These are phyloP conservation scores for Larix kaempferi DNA, from an alignment of 75 land plant species.

Conservation along the genomic window DNA sequence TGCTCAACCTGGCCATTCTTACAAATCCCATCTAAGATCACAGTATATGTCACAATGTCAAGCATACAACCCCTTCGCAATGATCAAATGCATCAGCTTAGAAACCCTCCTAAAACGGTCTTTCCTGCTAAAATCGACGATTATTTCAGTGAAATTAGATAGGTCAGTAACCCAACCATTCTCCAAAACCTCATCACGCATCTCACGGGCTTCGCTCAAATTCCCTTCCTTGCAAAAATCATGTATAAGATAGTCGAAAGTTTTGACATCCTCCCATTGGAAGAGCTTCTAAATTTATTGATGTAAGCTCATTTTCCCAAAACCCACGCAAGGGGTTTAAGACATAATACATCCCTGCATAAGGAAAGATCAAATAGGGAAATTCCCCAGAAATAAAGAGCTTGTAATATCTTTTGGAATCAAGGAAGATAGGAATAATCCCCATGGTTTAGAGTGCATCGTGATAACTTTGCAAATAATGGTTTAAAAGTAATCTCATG, in stretches of 20 bases:
- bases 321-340: no score
- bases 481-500: no score
- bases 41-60: constrained; percentile 40
- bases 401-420: no score
- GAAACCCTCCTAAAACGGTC: constrained; percentile 29
- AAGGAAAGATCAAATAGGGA: no score
- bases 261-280: constrained; percentile 25
- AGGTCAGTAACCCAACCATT: constrained; percentile 32
- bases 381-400: no score
- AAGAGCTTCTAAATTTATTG: no score
- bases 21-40: constrained; percentile 37
- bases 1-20: constrained; percentile 11
- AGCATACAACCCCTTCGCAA: constrained; percentile 37
- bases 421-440: no score
- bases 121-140: constrained; percentile 27
- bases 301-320: no score
- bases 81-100: constrained; percentile 48
- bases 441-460: no score
- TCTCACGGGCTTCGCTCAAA: constrained; percentile 19
- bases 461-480: no score
- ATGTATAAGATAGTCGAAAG: constrained; percentile 25
- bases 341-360: no score
- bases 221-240: constrained; percentile 42
- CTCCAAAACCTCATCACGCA: constrained; percentile 29
- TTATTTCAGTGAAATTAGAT: constrained; percentile 28